Evolutionary conservation across 768 basidiomycete genomes (phyloP), one percentile per base, ranked within the genome.

Genomic region (Tulasnella sp.): DNA sequence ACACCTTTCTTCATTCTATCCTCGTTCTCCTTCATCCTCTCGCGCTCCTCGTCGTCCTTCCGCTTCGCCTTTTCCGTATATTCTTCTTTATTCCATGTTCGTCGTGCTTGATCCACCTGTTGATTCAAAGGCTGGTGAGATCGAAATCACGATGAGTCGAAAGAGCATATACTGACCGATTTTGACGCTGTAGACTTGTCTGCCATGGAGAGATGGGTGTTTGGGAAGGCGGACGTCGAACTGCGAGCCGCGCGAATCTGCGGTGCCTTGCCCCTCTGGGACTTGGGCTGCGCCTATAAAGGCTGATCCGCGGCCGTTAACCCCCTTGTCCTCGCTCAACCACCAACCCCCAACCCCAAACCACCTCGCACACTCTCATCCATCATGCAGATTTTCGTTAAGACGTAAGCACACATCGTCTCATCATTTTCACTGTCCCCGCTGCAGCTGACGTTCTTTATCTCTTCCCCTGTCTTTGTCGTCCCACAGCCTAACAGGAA

Each of bases 41-140:
- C 92, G 80, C 90, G 88, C 83, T 94, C 93, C 81, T 95, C 94
- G 42, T 88, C 85, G 82, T 96, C 95, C 83, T 91, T 93, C 83
- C 92, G 91, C 84, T 91, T 91, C 14, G 96, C 97, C 79, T 89
- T 89, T 84, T 95, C 94, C 19, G 84, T 90, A 86, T 92, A 95
- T 84, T 94, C 94, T 84, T 96, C 92, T 86, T 96, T 95, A 88
- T 98, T 94, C 96, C 97, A 99, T 88, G 92, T 95, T 86, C 92
- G 93, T 73, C 96, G 86, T 71, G 76, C 76, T 34, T 46, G 46
- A 31, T 77, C 76, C 27, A 39, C 40, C 76, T 77, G 34, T 44
- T 5, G 44, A 9, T 24, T 75, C 31, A n/a, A 24, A 27, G 8
- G 40, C 10, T 19, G 31, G 58, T 62, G n/a, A 14, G 58, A 10